A percentile compares a stretch with the other conserved stretches of the same genome.
phyloP scores from a whole-genome alignment of 805 yeast species.

The Ogataea trehalophila region DNA sequence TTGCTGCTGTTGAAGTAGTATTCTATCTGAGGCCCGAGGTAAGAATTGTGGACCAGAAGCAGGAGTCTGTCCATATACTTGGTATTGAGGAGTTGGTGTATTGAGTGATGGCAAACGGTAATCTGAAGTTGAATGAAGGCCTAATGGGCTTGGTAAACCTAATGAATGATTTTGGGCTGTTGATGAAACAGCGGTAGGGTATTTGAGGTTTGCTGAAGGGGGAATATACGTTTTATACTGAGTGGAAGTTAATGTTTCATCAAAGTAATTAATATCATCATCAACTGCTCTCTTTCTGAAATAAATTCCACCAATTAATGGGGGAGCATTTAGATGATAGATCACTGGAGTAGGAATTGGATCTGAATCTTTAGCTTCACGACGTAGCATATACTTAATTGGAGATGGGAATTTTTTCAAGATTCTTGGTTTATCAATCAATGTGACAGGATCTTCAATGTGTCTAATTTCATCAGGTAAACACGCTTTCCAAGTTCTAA shows the following conservation, averaged over 20 bases:
- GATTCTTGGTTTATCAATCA: constrained; percentile 58
- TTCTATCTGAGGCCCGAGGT: constrained; percentile 9
- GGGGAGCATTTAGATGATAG: constrained; percentile 86
- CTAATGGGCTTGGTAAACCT: no score
- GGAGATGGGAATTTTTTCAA: constrained; percentile 82
- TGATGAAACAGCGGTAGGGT: constrained; percentile 13
- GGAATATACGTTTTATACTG: constrained; percentile 29
- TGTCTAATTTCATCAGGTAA: constrained; percentile 94
- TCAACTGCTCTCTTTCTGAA: constrained; percentile 66
- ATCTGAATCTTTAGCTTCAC: constrained; percentile 67
- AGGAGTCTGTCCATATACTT: not conserved
- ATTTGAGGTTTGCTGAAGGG: constrained; percentile 26
- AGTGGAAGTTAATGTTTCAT: constrained; percentile 21
- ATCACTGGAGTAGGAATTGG: constrained; percentile 78
- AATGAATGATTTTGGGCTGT: not conserved
- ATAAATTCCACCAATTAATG: constrained; percentile 89
- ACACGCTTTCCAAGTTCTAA: constrained; percentile 98
- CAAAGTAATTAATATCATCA: constrained; percentile 71
- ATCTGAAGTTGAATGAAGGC: no score
- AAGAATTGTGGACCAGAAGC: not conserved
- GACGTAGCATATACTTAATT: constrained; percentile 67
- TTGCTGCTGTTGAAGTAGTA: constrained; percentile 1
- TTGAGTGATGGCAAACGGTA: no score
- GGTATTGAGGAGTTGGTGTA: no score
- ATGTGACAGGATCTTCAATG: constrained; percentile 72